These are phyloP conservation scores for Sporothrix brasiliensis DNA, from an alignment of 2,329 filamentous ascomycete species.

Conservation along the genomic window DNA sequence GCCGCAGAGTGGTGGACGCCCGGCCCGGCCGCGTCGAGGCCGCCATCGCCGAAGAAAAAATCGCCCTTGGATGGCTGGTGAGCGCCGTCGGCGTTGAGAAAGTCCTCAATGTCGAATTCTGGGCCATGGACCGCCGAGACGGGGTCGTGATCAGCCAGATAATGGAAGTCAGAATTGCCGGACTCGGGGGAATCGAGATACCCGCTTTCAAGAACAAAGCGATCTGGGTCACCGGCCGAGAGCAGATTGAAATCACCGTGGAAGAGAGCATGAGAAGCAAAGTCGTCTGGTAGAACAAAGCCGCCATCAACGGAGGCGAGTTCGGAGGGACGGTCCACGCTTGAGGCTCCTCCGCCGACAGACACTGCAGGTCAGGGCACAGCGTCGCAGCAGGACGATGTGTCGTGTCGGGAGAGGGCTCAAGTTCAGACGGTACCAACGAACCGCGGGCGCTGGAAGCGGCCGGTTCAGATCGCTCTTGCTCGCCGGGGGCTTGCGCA, in stretches of 20 bases:
- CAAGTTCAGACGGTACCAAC: slow-evolving; percentile 39
- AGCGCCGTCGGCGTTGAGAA: slow-evolving; percentile 57
- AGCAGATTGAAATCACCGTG: slow-evolving; percentile 69
- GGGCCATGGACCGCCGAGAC: slow-evolving; percentile 47
- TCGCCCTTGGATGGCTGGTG: slow-evolving; percentile 46
- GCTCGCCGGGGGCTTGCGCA: not conserved
- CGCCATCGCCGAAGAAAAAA: slow-evolving; percentile 48
- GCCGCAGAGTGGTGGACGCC: slow-evolving; percentile 61
- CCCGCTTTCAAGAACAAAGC: slow-evolving; percentile 74
- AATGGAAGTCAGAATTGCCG: slow-evolving; percentile 67
- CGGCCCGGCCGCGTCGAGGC: slow-evolving; percentile 53
- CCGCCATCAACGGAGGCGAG: slow-evolving; percentile 47
- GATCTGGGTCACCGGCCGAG: slow-evolving; percentile 71
- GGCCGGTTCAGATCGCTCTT: not conserved
- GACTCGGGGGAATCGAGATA: slow-evolving; percentile 73
- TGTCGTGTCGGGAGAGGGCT: slow-evolving; percentile 81
- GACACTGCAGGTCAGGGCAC: slow-evolving; percentile 99
- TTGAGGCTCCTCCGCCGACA: slow-evolving; percentile 69
- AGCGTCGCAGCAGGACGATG: slow-evolving; percentile 99
- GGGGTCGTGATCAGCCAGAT: slow-evolving; percentile 64
- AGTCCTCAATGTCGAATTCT: slow-evolving; percentile 56
- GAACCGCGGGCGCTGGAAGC: slow-evolving; percentile 36
- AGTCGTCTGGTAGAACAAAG: slow-evolving; percentile 58
- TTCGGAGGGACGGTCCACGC: slow-evolving; percentile 51
- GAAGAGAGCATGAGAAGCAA: slow-evolving; percentile 68